These are phyloP conservation scores for Cyclostephanos tholiformis DNA, from an alignment of 108 stramenopile genomes.

Conservation along the genomic window DNA sequence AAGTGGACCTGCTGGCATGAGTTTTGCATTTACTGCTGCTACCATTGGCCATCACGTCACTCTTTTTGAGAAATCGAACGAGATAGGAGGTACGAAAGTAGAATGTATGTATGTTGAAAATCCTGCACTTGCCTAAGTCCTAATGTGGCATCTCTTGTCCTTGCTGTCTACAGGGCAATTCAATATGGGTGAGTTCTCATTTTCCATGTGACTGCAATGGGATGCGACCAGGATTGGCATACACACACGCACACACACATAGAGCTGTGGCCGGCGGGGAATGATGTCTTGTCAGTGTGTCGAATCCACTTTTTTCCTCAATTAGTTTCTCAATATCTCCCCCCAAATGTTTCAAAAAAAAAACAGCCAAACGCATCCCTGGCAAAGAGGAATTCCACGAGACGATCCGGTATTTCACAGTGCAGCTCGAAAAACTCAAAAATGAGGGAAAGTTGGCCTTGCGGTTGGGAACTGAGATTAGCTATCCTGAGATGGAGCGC, in stretches of 20 bases:
- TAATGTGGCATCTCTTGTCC: not conserved
- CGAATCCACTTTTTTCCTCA: too few species aligned
- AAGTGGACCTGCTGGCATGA: constrained; percentile 96
- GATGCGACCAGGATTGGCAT: not conserved
- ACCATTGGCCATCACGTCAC: constrained; percentile 90
- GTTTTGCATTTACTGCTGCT: constrained; percentile 83
- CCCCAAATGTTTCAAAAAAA: not conserved
- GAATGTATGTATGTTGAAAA: not conserved
- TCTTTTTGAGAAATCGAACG: constrained; percentile 81
- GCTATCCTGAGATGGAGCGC: constrained; percentile 60
- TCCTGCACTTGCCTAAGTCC: constrained; percentile 26
- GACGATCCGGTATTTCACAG: constrained; percentile 91
- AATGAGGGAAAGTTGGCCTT: constrained; percentile 45
- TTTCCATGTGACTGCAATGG: not conserved
- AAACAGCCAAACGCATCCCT: constrained; percentile 89
- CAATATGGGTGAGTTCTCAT: constrained; percentile 64
- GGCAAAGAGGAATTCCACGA: constrained; percentile 99
- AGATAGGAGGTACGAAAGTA: constrained; percentile 61
- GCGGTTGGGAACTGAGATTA: constrained; percentile 55
- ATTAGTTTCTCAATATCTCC: not conserved
- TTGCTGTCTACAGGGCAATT: constrained; percentile 72
- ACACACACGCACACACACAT: not conserved
- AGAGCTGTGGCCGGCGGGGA: not conserved
- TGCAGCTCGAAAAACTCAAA: constrained; percentile 54
- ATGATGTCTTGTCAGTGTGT: not conserved